These are phyloP conservation scores for Poa annua DNA, from an alignment of 176 grass and related monocot genomes.

Conservation along the genomic window DNA sequence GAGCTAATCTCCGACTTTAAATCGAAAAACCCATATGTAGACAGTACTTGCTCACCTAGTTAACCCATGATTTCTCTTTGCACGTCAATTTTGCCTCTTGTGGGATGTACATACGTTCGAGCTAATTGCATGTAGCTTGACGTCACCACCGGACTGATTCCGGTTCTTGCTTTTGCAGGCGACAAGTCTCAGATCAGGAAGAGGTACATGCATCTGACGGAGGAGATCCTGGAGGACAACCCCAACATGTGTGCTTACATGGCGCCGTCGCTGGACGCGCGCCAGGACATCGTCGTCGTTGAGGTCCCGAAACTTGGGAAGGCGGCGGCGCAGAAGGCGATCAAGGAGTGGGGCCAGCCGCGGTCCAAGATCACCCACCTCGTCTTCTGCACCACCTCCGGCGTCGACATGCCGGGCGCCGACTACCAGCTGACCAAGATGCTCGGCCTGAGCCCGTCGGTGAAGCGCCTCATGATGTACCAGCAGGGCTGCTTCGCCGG, in stretches of 20 bases:
- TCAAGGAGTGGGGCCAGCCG: slow-evolving; percentile 95
- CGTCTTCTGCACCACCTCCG: slow-evolving; percentile 88
- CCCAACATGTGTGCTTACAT: slow-evolving; percentile 83
- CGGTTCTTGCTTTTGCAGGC: slow-evolving; percentile 41
- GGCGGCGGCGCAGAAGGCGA: slow-evolving; percentile 78
- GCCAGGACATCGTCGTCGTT: slow-evolving; percentile 87
- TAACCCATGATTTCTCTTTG: background rate
- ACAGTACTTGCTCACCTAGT: background rate
- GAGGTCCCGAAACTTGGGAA: slow-evolving; percentile 84
- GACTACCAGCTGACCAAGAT: slow-evolving; percentile 91
- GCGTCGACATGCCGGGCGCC: slow-evolving; percentile 91
- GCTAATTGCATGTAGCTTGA: background rate
- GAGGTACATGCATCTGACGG: slow-evolving; percentile 84
- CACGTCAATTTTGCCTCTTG: background rate
- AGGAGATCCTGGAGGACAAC: slow-evolving; percentile 78
- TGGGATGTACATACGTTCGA: background rate
- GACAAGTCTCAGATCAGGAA: slow-evolving; percentile 96
- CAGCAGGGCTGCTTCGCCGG: slow-evolving; percentile 95
- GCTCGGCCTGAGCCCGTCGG: slow-evolving; percentile 70
- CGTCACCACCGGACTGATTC: background rate
- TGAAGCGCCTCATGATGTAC: slow-evolving; percentile 96
- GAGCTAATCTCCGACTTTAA: background rate
- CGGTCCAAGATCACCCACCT: slow-evolving; percentile 80
- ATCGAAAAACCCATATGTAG: background rate
- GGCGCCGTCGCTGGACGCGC: slow-evolving; percentile 79